Base-by-base conservation (phyloP, 139 green algal species). In the Chlorella sp. region DNA sequence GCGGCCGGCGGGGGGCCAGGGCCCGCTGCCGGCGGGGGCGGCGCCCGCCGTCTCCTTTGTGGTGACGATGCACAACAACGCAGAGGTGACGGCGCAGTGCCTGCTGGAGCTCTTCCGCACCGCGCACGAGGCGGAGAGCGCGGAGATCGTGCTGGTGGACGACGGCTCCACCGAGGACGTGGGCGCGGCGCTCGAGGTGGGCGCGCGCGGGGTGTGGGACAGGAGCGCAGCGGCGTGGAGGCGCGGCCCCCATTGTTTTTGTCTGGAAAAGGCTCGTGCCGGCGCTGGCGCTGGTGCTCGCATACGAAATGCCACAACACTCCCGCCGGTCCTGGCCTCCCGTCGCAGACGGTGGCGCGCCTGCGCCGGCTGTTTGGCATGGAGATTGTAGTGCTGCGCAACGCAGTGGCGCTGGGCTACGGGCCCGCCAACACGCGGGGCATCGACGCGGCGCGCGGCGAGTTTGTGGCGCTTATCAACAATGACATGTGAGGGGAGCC, bases 381-480 rank as follows among this genome's bases (percentile, higher is more conserved):
- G 23, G 27, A 63, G 23, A 63, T 29, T 11, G 15, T 33, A 25
- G 14, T 33, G 23, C 21, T 63, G 23, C 21, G 23, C 23, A 23
- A 63, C 27, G 19, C 21, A 23, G 33, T 38, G 19, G 56, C 56
- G 27, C 23, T 63, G 23, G 56, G 56, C 23, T 63, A 63, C 19
- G 56, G 56, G 27, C 23, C 23, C 23, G 14, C 56, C 56, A 63
- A 29, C 56, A n/a, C 14, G 23, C 15, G 33, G 56, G 56, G 56
- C 23, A 63, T 63, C 15, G 15, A n/a, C 23, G 15, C 8, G 63
- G 68, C 53, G 61, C 74, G 63, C 71, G 74, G 14, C 48, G 59
- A 48, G 71, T 76, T 67, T 67, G 35, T 76, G 33, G 51, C 35
- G 17, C 45, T 77, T 8, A 21, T 77, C 36, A 77, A 77, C 27